Base-by-base conservation (phyloP, 371 early-diverging fungal genomes). In the Zopfochytrium polystomum region DNA sequence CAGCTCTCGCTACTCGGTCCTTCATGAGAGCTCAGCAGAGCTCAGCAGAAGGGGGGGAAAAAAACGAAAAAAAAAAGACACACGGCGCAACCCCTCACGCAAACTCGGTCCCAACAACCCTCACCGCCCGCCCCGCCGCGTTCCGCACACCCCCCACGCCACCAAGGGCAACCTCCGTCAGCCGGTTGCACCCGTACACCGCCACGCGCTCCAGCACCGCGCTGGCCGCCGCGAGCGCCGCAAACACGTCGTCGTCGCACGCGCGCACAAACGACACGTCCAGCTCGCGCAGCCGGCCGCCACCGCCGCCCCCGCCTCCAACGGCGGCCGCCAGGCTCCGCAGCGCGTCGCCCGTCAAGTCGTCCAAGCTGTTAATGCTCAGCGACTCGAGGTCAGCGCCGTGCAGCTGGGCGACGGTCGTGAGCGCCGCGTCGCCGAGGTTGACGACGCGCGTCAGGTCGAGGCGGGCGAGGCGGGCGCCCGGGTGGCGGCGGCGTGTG, bases 311-410 rank as follows among this genome's bases (percentile, higher is more conserved):
- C 26, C 68, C 52, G 27, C 48, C 53, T 38, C 53, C n/a, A n/a
- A n/a, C n/a, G n/a, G n/a, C n/a, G 55, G n/a, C 44, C 15, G 33
- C 33, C 6, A 38, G 43, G 3, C 29, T 11, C 20, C 42, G 70
- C 48, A 92, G 58, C 0, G 85, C 79, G 6, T 72, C 44, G 20
- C 67, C 66, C 0, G 89, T 81, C 47, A 93, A 52, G 34, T 84
- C 80, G 25, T 90, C 87, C 55, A 89, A 65, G n/a, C 89, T 87
- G 60, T 90, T 88, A 56, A 93, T 58, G 31, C 72, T 75, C 22
- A 93, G 63, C 1, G 66, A 46, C 26, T 69, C 66, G 23, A 92
- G 66, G 0, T 84, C 73, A 3, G 58, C 54, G 11, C 84, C 83
- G 26, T 88, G 84, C 45, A 84, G 86, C 2, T 62, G 72, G 23